Base-by-base conservation (phyloP, 192 early-diverging fungal species). In the Chytriomyces sp. region DNA sequence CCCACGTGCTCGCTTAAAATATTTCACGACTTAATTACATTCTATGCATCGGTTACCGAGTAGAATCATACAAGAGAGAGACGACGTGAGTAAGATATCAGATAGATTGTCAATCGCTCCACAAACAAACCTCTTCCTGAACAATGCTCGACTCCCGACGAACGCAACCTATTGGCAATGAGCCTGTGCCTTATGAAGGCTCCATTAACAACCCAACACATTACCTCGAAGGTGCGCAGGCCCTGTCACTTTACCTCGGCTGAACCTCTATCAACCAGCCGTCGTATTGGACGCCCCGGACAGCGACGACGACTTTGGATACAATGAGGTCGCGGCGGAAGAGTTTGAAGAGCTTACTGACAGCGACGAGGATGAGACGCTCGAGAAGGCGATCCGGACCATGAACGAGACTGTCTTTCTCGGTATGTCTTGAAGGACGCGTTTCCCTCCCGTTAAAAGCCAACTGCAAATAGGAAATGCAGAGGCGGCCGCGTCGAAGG, bases 261-360 rank as follows among this genome's bases (percentile, higher is more conserved):
- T 49, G 7, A 22, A 53, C 6, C 36, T 65, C 25, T 34, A 6
- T 32, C 22, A 2, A 17, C 0, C 33, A 61, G 69, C 69, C 28
- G 57, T 71, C 1, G 60, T 6, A 14, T 19, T 61, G n/a, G 31
- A 54, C 30, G 65, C 70, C 1, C 44, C 44, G 0, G 70, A 39
- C 0, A 78, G 80, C 37, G 84, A 81, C 3, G 82, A 86, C n/a
- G 78, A 80, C 22, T 28, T 79, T 22, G 53, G 69, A 2, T 80
- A 64, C 54, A 76, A 78, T 34, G 77, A 81, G 40, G 58, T 86
- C 39, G 73, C 75, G 14, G 64, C 77, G 5, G 80, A 86, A 59
- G 76, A 82, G 57, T 86, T 83, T 77, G 78, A 82, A 28, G 84
- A 81, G 39, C 26, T 70, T 1, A 64, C 65, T 5, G 83, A 85